phyloP scores from a whole-genome alignment of 2,329 filamentous ascomycete species.

The Parasarocladium wereldwijsianum region DNA sequence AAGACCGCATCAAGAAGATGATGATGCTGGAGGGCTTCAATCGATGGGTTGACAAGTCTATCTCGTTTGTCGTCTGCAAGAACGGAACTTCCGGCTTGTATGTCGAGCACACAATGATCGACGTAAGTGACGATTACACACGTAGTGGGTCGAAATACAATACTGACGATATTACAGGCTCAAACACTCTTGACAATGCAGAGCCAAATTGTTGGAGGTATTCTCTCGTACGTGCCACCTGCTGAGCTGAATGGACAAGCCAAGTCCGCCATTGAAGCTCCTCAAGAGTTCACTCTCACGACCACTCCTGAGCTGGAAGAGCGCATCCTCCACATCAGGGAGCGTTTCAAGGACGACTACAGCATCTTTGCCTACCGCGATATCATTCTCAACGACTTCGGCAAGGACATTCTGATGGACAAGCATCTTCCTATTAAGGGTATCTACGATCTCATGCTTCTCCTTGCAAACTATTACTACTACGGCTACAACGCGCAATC shows the following conservation, averaged over 20 bases:
- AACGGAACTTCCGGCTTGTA: slow-evolving; percentile 6
- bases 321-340: neutral
- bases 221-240: neutral
- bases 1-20: neutral
- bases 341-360: neutral
- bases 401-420: neutral
- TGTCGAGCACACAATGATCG: slow-evolving; percentile 7
- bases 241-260: neutral
- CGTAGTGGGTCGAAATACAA: neutral
- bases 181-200: neutral
- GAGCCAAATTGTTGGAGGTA: neutral
- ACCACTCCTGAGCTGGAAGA: neutral
- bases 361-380: neutral
- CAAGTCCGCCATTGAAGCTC: neutral
- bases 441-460: slow-evolving; percentile 1
- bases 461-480: slow-evolving; percentile 1
- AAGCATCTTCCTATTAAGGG: neutral
- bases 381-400: neutral
- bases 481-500: slow-evolving; percentile 2
- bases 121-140: slow-evolving; percentile 3
- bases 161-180: neutral
- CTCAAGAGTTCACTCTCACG: neutral
- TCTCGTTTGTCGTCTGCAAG: slow-evolving; percentile 5
- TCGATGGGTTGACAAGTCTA: slow-evolving; percentile 7
- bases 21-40: slow-evolving; percentile 5